Evolutionary conservation across 228 moss, liverwort and hornwort genomes (phyloP), one percentile per base, ranked within the genome.

Genomic region (Sphagnum magellanicum): DNA sequence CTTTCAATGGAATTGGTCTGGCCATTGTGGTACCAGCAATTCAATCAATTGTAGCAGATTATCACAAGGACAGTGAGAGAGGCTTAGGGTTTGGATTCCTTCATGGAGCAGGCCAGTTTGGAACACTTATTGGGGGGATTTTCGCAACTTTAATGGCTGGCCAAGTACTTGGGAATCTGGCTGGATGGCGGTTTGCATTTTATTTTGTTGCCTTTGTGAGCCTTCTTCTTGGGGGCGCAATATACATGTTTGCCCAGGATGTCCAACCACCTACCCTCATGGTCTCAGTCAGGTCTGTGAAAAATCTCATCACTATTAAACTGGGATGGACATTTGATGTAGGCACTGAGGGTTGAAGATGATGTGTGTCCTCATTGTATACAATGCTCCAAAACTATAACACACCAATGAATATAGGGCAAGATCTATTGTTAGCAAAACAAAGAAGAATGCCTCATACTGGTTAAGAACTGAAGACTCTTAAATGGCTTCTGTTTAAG

Each of bases 181-280:
- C 84, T 65, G 90, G 87, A 6, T 90, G 90, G 90, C 84, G 87
- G 49, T 80, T 82, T 74, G 90, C 90, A 0, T 87, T 90, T 72
- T 73, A 87, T 53, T 62, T 75, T 7, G 77, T 85, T 69, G 84
- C 90, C 55, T 53, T 83, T 61, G 55, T 87, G 68, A 85, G 90
- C 74, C 16, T 84, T 12, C 58, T 81, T 50, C 68, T 90, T 73
- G 87, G 82, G 53, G 73, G 70, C 52, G 83, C 83, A 10, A 52
- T 86, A 53, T 83, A 75, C 53, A 7, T 74, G 63, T 73, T 79
- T 64, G 78, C 76, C 66, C 74, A 71, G 62, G 85, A 88, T 74
- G 17, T 68, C 16, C 74, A 74, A 52, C 78, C 71, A 4, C 78
- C 66, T 61, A 57, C 66, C 63, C 50, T 60, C 4, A 50, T 74